phyloP scores from a whole-genome alignment of 1,284 basidiomycete genomes.

The Chiua sp. region DNA sequence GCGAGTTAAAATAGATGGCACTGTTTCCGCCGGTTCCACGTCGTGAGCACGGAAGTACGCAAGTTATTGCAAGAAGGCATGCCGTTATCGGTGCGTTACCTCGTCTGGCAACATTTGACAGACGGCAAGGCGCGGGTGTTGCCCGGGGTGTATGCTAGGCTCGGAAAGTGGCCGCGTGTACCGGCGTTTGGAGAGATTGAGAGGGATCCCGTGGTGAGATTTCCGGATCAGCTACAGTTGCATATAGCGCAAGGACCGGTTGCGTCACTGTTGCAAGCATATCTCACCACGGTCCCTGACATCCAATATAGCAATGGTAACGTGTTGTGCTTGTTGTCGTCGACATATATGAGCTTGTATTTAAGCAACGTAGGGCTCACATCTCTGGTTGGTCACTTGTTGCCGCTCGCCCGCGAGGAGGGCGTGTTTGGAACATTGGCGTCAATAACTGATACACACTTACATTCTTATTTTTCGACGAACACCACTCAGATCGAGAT shows the following conservation, averaged over 20 bases:
- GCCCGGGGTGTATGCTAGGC: constrained; percentile 71
- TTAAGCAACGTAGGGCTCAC: constrained; percentile 62
- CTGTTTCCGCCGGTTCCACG: constrained; percentile 67
- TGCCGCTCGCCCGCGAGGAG: constrained; percentile 87
- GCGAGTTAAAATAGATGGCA: constrained; percentile 78
- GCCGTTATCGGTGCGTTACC: constrained; percentile 83
- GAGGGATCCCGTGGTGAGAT: constrained; percentile 59
- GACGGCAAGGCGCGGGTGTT: constrained; percentile 74
- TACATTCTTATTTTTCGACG: constrained; percentile 81
- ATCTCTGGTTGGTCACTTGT: constrained; percentile 76
- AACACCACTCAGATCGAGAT: constrained; percentile 79
- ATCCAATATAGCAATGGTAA: constrained; percentile 68
- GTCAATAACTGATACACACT: constrained; percentile 79
- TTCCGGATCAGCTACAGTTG: constrained; percentile 58
- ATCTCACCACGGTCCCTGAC: constrained; percentile 82
- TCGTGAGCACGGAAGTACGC: constrained; percentile 72
- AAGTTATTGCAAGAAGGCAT: constrained; percentile 84
- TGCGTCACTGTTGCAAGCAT: constrained; percentile 69
- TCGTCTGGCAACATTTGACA: constrained; percentile 84
- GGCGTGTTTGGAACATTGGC: constrained; percentile 95
- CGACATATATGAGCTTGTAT: neutral
- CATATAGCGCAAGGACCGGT: constrained; percentile 59
- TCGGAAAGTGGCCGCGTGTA: constrained; percentile 64
- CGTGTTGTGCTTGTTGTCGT: constrained; percentile 2
- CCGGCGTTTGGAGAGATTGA: constrained; percentile 62